Base-by-base conservation (phyloP, 305 asterid genomes). In the Salvia sclarea region DNA sequence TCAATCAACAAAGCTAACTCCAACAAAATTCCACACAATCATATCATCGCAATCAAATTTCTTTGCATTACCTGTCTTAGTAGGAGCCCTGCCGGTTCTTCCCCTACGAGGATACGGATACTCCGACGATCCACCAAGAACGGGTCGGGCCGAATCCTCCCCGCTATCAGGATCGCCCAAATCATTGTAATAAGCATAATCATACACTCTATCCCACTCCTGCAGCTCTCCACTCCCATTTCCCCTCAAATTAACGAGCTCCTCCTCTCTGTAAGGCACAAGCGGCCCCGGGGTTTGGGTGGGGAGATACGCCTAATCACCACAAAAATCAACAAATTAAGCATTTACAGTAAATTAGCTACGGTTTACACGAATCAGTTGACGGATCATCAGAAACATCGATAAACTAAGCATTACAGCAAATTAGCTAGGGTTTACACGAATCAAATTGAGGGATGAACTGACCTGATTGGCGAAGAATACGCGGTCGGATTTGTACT, bases 171-270 rank as follows among this genome's bases (percentile, higher is more conserved):
- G 96, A 38, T 58, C 75, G 40, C 86, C 91, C 75, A 94, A 68
- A 65, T 94, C 99, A 45, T 91, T 94, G 75, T 94, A 94, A 69
- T 70, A 84, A n/a, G 93, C 98, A 49, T 94, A 94, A 55, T 91
- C 99, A 55, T 94, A 94, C 8, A 94, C 95, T 59, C 99, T 81
- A 28, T 94, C 98, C 99, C 99, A 94, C 75, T 91, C 95, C 74
- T 87, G 70, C 0, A 87, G 78, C 86, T 18, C 61, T 14, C 91
- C 90, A 0, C 80, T 40, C 13, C 96, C 96, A 1, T 72, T 77
- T 16, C 99, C 99, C 0, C 83, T 84, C 24, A 94, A 96, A 69
- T 72, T 87, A 48, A 21, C 25, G 5, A 94, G 93, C 80, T 89
- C 99, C 60, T 86, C 80, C 50, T 83, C 85, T 62, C 99, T 88